Percentiles rank a stretch among this genome's conserved stretches.
phyloP scores from a whole-genome alignment of 345 rosid genomes.

The Cardamine chenopodiifolia region DNA sequence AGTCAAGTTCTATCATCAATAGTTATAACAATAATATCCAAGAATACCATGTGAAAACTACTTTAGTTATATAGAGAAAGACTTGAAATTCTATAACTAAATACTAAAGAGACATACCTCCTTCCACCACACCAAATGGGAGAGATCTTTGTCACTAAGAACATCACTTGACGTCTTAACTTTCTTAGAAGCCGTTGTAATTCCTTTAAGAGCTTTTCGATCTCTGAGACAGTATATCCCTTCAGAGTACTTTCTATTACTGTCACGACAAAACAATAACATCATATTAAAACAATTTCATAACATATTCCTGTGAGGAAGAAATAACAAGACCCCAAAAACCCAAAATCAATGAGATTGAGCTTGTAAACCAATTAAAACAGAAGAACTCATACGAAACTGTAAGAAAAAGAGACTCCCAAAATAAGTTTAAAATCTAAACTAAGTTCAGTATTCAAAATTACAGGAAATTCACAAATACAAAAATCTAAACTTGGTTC shows the following conservation, averaged over 20 bases:
- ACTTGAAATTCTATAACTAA: background rate
- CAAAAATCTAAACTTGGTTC: too few species aligned
- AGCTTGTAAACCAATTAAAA: background rate
- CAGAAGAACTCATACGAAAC: too few species aligned
- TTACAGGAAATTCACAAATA: too few species aligned
- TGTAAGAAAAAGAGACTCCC: too few species aligned
- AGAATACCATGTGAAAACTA: background rate
- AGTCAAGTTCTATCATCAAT: background rate
- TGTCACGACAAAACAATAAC: constrained; percentile 11
- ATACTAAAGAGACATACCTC: constrained; percentile 53
- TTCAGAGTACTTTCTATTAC: constrained; percentile 46
- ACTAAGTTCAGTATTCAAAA: too few species aligned
- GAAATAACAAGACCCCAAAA: background rate
- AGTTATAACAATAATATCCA: background rate
- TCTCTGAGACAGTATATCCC: constrained; percentile 55
- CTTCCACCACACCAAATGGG: constrained; percentile 87
- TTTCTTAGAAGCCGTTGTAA: constrained; percentile 56
- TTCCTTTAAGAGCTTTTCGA: constrained; percentile 50
- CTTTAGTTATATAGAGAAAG: background rate
- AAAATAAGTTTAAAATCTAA: too few species aligned
- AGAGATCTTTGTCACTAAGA: constrained; percentile 65
- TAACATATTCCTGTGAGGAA: background rate
- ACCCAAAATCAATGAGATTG: background rate
- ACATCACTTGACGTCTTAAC: constrained; percentile 45
- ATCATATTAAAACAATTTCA: background rate